Base-by-base conservation (phyloP, 192 early-diverging fungal genomes). In the Jimgerdemannia flammicorona region DNA sequence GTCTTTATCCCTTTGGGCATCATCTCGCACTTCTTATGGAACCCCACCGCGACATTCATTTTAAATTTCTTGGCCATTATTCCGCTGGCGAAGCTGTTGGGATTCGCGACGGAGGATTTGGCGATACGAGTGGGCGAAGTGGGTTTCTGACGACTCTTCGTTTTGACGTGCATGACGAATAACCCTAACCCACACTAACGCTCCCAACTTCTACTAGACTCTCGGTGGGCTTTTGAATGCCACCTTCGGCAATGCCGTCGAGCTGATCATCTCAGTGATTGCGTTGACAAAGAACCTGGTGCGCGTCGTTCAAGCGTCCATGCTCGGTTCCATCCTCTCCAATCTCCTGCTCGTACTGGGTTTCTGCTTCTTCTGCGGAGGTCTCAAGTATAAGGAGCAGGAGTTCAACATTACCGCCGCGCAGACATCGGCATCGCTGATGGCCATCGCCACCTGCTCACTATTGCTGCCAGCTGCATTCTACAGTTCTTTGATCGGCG, bases 1-100 rank as follows among this genome's bases (percentile, higher is more conserved):
- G 72, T 95, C 4, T 91, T 96, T 77, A 84, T 94, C 19, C 97
- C 97, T 3, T 74, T 97, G 20, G 97, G 93, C 17, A 90, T 95
- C 67, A 40, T 89, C 11, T 85, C 93, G 40, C 78, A 85, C 67
- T 79, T 84, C 43, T 70, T 93, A n/a, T 96, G 93, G 94, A 74
- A 82, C 39, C 88, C 90, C 10, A 83, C 89, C 6, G 75, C 84
- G 18, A 80, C 87, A 18, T 98, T 98, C 83, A 68, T 91, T 44
- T 80, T 96, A 68, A 97, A 97, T 82, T 95, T 96, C 66, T 75
- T 95, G 65, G 95, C 94, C 39, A 94, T 97, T 74, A 84, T 99
- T 39, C 95, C 95, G 8, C 84, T 97, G 54, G 96, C 95, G 8
- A 92, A 94, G 82, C 84, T 99, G 70, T 87, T 99, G 49, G 95